These are phyloP conservation scores for Aegilops tauschii DNA, from an alignment of 176 grass and related monocot genomes.

Conservation along the genomic window DNA sequence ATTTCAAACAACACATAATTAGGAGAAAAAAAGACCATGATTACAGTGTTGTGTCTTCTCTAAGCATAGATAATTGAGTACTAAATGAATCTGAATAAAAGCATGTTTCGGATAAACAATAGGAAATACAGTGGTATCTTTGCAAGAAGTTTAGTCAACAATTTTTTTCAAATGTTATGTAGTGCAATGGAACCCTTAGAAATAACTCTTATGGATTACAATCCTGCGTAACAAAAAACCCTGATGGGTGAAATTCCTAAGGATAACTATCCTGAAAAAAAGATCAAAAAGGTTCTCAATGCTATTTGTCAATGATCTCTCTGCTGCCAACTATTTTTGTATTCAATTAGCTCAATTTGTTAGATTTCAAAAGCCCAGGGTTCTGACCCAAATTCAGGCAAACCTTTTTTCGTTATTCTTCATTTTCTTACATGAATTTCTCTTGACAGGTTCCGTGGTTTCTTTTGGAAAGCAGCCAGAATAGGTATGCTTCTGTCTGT, in stretches of 20 bases:
- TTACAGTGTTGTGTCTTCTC: neutral
- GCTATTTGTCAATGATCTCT: neutral
- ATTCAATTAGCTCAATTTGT: neutral
- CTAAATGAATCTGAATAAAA: neutral
- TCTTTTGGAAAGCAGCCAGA: constrained; percentile 72
- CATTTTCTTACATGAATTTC: constrained; percentile 11
- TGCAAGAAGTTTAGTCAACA: neutral
- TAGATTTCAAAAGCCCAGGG: neutral
- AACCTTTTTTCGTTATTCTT: constrained; percentile 12
- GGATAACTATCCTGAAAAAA: neutral
- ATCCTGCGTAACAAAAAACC: neutral
- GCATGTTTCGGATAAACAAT: neutral
- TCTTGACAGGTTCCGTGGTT: constrained; percentile 53
- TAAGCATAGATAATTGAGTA: neutral
- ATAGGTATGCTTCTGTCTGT: constrained; percentile 38
- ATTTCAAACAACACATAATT: neutral
- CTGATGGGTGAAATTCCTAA: neutral
- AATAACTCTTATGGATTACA: neutral
- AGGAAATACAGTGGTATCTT: neutral
- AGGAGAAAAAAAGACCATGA: neutral
- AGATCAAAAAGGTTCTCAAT: neutral
- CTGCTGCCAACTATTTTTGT: neutral
- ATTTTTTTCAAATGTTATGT: neutral
- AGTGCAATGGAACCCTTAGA: neutral
- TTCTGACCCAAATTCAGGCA: neutral